Base-by-base conservation (phyloP, 2,329 filamentous ascomycete species). In the Coniochaeta pulveracea region DNA sequence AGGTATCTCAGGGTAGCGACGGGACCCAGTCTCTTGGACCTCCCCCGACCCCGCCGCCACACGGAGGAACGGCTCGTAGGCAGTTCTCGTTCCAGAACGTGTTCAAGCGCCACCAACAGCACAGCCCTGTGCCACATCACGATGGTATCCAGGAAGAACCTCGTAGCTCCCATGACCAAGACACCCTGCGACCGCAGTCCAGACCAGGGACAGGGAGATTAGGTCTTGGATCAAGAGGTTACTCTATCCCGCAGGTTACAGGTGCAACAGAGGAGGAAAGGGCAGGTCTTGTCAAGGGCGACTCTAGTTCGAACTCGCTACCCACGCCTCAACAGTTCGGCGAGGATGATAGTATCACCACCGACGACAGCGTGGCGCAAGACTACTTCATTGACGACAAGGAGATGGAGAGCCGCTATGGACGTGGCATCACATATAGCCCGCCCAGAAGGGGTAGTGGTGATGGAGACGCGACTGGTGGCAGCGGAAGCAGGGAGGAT, bases 31-130 rank as follows among this genome's bases (percentile, higher is more conserved):
- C 50, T 14, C 60, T 56, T 33, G 55, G 67, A 10, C 60, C 57
- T 3, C 66, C 75, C 2, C 78, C 79, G 1, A 67, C 72, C 4
- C 77, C 78, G 2, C 76, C 76, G 4, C 75, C 68, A 4, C 72
- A 72, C 27, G 55, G 69, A 35, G n/a, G n/a, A n/a, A 61, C 63
- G 19, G 73, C 80, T 9, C 72, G 64, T 43, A 72, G 89, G 39
- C 85, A 94, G 50, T 98, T 96, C 58, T 93, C 84, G 12, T 96
- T 96, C 64, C 80, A 88, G 43, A 85, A 82, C 43, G 76, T 94
- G 34, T 91, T 95, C 55, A 62, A 63, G 39, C 69, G 77, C 32
- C 59, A 66, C 43, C 64, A 63, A 43, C 41, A 47, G 31, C 42
- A 47, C 5, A 44, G 38, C 17, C 38, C 38, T 6, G 21, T 18